Base-by-base conservation (phyloP, 2,329 filamentous ascomycete species). In the Bimuria novae-zelandiae region DNA sequence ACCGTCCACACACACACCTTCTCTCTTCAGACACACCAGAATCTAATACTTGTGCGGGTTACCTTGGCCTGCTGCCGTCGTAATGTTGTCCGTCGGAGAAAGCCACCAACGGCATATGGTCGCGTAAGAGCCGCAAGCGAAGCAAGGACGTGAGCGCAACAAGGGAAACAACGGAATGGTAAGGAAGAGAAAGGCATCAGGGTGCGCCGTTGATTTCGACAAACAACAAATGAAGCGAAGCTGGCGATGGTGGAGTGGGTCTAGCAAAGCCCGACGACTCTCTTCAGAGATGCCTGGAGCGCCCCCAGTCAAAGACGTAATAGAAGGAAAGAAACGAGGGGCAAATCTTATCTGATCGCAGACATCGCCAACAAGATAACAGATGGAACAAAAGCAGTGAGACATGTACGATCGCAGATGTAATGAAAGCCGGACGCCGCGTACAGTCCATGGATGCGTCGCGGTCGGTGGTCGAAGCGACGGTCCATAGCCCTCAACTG, bases 241-340 rank as follows among this genome's bases (percentile, higher is more conserved):
- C 41, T 44, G 4, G 25, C 16, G 27, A 45, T 35, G n/a, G 32
- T 6, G 4, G 44, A 47, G 44, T 47, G 44, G 44, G 44, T 47
- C 44, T 29, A 19, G 44, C 44, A 29, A 37, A 37, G 44, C 32
- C 44, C 33, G n/a, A 39, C 33, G 21, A 7, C 33, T 46, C 27
- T 41, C 23, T 33, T 33, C 46, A 23, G 36, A 49, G 35, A 17
- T 45, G 42, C 11, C 27, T 35, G 14, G 42, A 35, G 35, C n/a
- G 44, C 5, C 33, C 44, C 29, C 29, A 37, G 23, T 37, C 33
- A 19, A 27, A 37, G 33, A 47, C 44, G 44, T 47, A 47, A 47
- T 47, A 27, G 25, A 27, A 5, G 8, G 41, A 43, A 25, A 11
- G 22, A 23, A n/a, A 37, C n/a, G 19, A 21, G 22, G 12, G 30